Evolutionary conservation across 2,329 filamentous ascomycete species (phyloP).

Genomic region (Claviceps sp.): DNA sequence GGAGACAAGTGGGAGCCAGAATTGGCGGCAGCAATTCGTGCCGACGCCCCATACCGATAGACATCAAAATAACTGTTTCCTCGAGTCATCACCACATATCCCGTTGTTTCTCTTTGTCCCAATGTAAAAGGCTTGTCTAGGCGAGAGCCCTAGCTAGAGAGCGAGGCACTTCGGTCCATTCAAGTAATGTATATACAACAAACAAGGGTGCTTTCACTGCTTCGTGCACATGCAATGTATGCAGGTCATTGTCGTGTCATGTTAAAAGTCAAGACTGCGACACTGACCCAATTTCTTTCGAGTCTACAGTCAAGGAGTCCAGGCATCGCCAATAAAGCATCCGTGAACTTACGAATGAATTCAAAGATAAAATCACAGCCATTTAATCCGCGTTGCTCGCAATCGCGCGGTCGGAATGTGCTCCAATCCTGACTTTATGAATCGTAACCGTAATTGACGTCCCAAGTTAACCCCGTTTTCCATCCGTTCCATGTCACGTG

Average conservation of each 20-base stretch:
- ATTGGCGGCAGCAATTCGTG: constrained; percentile 79
- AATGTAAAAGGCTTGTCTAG: not conserved
- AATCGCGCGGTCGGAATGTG: too few relatives aligned
- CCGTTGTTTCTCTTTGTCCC: constrained; percentile 1
- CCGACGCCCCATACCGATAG: constrained; percentile 84
- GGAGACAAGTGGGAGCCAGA: constrained; percentile 98
- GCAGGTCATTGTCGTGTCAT: not conserved
- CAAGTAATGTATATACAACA: not conserved
- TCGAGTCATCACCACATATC: not conserved
- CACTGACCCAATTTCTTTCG: not conserved
- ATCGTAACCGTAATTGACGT: not conserved
- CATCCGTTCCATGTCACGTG: constrained; percentile 7
- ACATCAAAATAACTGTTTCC: not conserved
- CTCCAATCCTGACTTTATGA: not conserved
- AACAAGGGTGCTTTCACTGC: not conserved
- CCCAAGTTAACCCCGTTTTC: not conserved
- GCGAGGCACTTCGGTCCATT: not conserved
- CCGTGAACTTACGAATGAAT: too few relatives aligned
- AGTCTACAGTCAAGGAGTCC: too few relatives aligned
- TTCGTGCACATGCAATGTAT: not conserved
- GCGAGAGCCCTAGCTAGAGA: not conserved
- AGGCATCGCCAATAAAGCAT: too few relatives aligned
- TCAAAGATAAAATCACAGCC: too few relatives aligned
- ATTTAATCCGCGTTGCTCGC: too few relatives aligned
- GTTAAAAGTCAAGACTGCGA: not conserved